Base-by-base conservation (phyloP, 148 eudicot species). In the Drosera capensis region DNA sequence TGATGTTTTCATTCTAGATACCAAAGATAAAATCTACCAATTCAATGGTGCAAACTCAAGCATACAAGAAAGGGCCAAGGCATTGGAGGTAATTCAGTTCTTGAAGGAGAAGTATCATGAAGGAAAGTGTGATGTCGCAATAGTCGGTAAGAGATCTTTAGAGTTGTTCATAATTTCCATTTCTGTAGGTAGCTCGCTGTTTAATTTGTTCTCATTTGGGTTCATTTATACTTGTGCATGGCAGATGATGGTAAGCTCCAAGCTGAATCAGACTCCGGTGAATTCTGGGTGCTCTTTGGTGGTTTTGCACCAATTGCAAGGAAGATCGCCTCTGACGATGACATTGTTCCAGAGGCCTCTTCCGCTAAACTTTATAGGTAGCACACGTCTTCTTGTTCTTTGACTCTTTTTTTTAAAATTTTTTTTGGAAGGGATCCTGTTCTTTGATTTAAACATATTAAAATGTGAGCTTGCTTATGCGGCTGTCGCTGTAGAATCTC, bases 281-380 rank as follows among this genome's bases (percentile, higher is more conserved):
- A 70, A 52, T 92, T 92, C 47, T 92, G 99, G 99, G 85, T 92
- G 43, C 80, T 76, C 12, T 92, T 92, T 68, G 99, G 99, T 35
- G 99, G 99, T 35, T 92, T 85, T 81, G 99, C 99, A 56, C 99
- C 99, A 52, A 86, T 92, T 67, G 75, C 80, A 48, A 85, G 80
- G 70, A 92, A 81, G 64, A 73, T 85, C 48, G 63, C 68, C 28
- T 62, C 65, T 69, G 99, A 92, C 42, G 99, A 92, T 72, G 99
- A 92, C 58, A 48, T 71, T 50, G 46, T 85, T 48, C 79, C 77
- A 9, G 95, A 81, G 57, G 82, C 75, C 67, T 64, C 81, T 47
- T 67, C 88, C 42, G 77, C 94, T 36, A 71, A 68, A 55, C 79
- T 81, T 40, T 79, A 67, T 35, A 70, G 90, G 99, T 92, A 69